Conservation (phyloP, 345 rosid species). For the Bruguiera gymnorhiza region DNA sequence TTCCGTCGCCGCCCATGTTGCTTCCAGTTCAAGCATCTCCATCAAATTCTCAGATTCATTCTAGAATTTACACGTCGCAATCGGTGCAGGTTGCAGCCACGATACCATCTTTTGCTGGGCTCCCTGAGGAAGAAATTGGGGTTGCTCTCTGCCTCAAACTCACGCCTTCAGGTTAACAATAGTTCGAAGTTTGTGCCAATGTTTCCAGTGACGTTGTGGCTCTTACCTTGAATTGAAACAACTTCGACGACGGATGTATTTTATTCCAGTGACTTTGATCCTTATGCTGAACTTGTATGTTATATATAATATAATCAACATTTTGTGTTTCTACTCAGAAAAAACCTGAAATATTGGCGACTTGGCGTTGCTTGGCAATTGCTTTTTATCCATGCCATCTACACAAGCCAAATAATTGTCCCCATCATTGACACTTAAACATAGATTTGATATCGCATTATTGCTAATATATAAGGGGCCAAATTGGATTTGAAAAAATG, state of each 20-base stretch:
- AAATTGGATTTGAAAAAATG: too few relatives aligned
- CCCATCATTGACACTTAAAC: too few relatives aligned
- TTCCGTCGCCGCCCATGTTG: conserved; percentile 19
- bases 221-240: neutral
- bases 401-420: too few relatives aligned
- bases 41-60: conserved; percentile 16
- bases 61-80: conserved; percentile 24
- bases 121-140: conserved; percentile 30
- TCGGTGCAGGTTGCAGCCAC: conserved; percentile 27
- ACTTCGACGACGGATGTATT: neutral
- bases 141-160: conserved; percentile 52
- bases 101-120: conserved; percentile 7
- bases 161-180: conserved; percentile 29
- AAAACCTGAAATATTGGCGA: too few relatives aligned
- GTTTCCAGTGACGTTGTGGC: neutral
- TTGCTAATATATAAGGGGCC: too few relatives aligned
- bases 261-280: neutral
- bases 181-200: neutral
- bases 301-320: too few relatives aligned
- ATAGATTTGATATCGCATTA: too few relatives aligned
- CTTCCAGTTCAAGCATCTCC: neutral
- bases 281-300: too few relatives aligned
- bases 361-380: too few relatives aligned
- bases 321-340: too few relatives aligned
- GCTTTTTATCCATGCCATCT: too few relatives aligned